Conservation (phyloP, 441 rosid genomes). For the Sinapis alba region DNA sequence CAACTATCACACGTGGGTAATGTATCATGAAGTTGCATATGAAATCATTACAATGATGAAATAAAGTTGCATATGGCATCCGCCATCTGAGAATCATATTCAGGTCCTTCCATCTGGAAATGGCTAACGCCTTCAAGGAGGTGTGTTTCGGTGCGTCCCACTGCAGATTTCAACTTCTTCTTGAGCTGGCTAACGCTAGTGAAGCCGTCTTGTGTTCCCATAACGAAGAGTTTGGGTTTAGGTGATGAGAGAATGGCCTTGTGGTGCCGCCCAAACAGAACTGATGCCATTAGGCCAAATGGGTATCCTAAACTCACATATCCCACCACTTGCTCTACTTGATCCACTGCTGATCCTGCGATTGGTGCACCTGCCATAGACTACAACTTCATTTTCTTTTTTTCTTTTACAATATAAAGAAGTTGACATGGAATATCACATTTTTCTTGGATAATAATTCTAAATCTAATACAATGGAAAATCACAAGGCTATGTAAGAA, state of each 20-base stretch:
- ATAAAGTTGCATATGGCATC: conserved; percentile 59
- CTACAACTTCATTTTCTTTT: neutral
- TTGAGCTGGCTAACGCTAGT: conserved; percentile 83
- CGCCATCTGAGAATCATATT: conserved; percentile 77
- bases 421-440: neutral
- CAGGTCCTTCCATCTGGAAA: conserved; percentile 94
- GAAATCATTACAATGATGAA: conserved; percentile 48
- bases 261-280: conserved; percentile 89
- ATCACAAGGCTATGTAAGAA: neutral
- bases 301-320: conserved; percentile 93
- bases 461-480: neutral
- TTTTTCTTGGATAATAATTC: neutral
- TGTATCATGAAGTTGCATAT: neutral
- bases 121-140: conserved; percentile 87
- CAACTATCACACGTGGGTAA: neutral
- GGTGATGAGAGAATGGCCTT: conserved; percentile 68
- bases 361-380: conserved; percentile 78
- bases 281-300: conserved; percentile 74
- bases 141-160: conserved; percentile 68
- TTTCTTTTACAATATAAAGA: conserved; percentile 1
- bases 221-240: conserved; percentile 86
- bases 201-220: conserved; percentile 92
- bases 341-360: conserved; percentile 87
- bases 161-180: conserved; percentile 72
- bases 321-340: conserved; percentile 77